These are phyloP conservation scores for Plantago lanceolata DNA, from an alignment of 305 asterid genomes.

Conservation along the genomic window DNA sequence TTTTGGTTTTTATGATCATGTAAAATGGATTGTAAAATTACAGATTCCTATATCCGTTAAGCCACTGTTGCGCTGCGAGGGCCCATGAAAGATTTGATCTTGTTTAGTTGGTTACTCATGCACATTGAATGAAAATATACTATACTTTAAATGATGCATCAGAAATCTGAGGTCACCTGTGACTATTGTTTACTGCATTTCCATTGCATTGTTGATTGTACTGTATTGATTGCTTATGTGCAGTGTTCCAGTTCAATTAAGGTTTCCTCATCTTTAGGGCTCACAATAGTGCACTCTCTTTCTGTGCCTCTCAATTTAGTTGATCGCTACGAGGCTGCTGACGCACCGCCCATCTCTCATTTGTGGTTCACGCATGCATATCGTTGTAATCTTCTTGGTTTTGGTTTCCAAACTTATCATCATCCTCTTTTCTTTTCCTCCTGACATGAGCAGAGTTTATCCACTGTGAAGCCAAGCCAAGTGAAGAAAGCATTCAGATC, in stretches of 20 bases:
- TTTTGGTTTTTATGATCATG: not conserved
- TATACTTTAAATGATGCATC: not conserved
- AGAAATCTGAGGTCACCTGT: conserved; percentile 3
- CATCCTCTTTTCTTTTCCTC: not conserved
- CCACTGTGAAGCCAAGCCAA: not conserved
- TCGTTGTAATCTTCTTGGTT: not conserved
- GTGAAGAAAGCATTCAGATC: not conserved
- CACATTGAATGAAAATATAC: not conserved
- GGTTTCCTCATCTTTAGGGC: conserved; percentile 1
- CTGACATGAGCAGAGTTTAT: not conserved
- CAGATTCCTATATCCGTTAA: not conserved
- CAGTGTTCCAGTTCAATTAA: not conserved
- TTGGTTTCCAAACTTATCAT: not conserved
- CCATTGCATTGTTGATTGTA: conserved; percentile 1
- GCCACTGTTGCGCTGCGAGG: not conserved
- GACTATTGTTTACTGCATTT: not conserved
- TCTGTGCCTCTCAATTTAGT: not conserved
- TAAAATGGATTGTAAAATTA: not conserved
- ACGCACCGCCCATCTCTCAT: conserved; percentile 14
- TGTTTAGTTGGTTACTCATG: conserved; percentile 1
- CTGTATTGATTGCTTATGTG: conserved; percentile 1
- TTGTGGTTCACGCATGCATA: conserved; percentile 3
- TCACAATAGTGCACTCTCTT: not conserved
- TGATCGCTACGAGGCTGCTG: conserved; percentile 15
- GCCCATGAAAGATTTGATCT: conserved; percentile 4